Percentiles rank a stretch among this genome's conserved stretches.
Evolutionary conservation across 2,329 filamentous ascomycete genomes (phyloP).

Genomic region (Geoglossum cookeanum): DNA sequence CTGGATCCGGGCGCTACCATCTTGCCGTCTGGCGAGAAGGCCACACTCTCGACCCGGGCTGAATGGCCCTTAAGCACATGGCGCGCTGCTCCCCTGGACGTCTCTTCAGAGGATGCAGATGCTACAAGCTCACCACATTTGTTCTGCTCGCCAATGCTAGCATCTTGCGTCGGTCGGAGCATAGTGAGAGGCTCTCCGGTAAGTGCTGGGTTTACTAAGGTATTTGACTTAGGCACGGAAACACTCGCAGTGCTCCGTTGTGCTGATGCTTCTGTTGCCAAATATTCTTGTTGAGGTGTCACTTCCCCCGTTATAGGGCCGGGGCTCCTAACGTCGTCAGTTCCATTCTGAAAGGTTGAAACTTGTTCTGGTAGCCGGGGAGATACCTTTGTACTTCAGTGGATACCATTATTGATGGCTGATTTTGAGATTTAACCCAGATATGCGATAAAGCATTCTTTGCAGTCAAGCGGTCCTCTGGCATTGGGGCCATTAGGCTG

Average conservation of each 20-base stretch:
- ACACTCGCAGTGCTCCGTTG: background rate
- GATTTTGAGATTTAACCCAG: background rate
- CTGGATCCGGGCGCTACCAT: background rate
- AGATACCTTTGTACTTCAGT: background rate
- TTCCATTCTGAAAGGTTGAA: background rate
- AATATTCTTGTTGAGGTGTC: background rate
- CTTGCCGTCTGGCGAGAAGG: background rate
- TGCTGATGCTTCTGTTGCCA: background rate
- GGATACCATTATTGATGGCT: background rate
- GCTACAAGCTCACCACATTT: background rate
- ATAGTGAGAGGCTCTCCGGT: background rate
- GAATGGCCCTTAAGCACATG: background rate
- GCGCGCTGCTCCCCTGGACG: background rate
- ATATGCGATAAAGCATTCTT: background rate
- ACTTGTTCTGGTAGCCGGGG: background rate
- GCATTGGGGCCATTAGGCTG: background rate
- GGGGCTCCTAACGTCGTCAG: background rate
- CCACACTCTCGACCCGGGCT: background rate
- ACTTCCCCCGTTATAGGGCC: background rate
- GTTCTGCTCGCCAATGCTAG: background rate
- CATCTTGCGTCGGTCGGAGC: background rate
- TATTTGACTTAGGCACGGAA: constrained; percentile 1
- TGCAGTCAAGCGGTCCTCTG: background rate
- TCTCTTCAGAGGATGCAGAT: background rate
- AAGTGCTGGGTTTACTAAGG: background rate